Base-by-base conservation (phyloP, 1,284 basidiomycete genomes). In the Butyriboletus regius region DNA sequence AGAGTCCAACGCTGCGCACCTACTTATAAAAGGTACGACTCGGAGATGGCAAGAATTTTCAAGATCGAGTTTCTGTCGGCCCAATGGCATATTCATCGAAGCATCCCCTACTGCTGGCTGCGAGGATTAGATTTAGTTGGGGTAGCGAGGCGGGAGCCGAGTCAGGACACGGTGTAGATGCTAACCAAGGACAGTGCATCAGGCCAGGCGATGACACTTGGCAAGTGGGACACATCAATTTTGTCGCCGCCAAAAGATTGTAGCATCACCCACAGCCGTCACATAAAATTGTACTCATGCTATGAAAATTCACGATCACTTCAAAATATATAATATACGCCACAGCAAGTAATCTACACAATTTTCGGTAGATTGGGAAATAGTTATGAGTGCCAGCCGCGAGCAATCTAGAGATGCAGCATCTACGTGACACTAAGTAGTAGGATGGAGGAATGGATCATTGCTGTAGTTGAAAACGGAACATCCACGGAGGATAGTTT, bases 381-480 rank as follows among this genome's bases (percentile, higher is more conserved):
- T 15, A 33, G 13, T 14, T 5, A 18, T 10, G 18, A 32, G 8
- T 15, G n/a, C 8, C 24, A 33, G 8, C n/a, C 7, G 13, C 31
- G 14, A 31, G 7, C 22, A 15, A 46, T 18, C n/a, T 26, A 20
- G 20, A 14, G 4, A 5, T 46, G 15, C 7, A 34, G 29, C 13
- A 5, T 31, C 28, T 18, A 13, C 34, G 31, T 41, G 32, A 28
- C 6, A 7, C 7, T 5, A 14, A 2, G 7, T 8, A 24, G 24
- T 8, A 24, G 24, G 24, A 29, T 29, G 4, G 20, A 66, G 45
- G 61, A 69, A 66, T 39, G 67, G 67, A 41, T 66, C 66, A 2
- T 44, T 54, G 40, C 59, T 68, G 15, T 18, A 66, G 55, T 68
- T 59, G 53, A 48, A 69, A 26, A 69, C 63, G 6, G 66, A 68